A percentile compares a stretch with the other conserved stretches of the same genome.
phyloP scores from a whole-genome alignment of 164 flowering plant genomes.

The Aristolochia fimbriata region DNA sequence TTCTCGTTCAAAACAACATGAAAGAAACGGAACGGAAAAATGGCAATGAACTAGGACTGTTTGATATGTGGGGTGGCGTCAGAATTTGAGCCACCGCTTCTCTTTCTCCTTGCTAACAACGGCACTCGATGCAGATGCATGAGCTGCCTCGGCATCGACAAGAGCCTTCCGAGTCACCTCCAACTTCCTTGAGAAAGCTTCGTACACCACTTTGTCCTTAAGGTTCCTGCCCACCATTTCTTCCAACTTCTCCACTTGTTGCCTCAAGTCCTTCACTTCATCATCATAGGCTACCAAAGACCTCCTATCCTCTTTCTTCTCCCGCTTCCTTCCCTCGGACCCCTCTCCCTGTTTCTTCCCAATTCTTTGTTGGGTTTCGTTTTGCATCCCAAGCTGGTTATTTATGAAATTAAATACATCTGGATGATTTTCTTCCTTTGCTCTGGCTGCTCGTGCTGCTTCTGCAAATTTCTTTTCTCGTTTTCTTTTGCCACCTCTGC shows the following conservation, averaged over 20 bases:
- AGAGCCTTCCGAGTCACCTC: constrained; percentile 66
- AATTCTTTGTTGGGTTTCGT: constrained; percentile 25
- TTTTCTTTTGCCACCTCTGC: constrained; percentile 87
- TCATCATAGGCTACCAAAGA: constrained; percentile 62
- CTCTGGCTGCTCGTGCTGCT: constrained; percentile 49
- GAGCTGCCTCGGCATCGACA: constrained; percentile 62
- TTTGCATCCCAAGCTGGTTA: constrained; percentile 55
- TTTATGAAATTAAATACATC: constrained; percentile 84
- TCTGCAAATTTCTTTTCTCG: constrained; percentile 82
- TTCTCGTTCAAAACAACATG: no score
- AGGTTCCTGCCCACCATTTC: constrained; percentile 74
- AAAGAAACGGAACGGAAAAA: no score
- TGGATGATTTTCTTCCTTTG: constrained; percentile 32
- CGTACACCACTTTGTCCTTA: constrained; percentile 71
- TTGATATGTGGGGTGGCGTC: constrained; percentile 3
- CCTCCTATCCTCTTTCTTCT: constrained; percentile 55
- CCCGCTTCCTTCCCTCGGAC: constrained; percentile 16
- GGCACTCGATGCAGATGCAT: constrained; percentile 63
- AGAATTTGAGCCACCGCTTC: constrained; percentile 89
- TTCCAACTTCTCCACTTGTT: constrained; percentile 60
- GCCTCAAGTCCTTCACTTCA: constrained; percentile 57
- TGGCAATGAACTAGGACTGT: no score
- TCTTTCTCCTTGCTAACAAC: constrained; percentile 66
- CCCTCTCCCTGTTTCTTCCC: constrained; percentile 24
- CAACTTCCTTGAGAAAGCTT: constrained; percentile 74